A percentile compares a stretch with the other conserved stretches of the same genome.
Conservation (phyloP, 1,284 basidiomycete species). For the Ustilago curta region DNA sequence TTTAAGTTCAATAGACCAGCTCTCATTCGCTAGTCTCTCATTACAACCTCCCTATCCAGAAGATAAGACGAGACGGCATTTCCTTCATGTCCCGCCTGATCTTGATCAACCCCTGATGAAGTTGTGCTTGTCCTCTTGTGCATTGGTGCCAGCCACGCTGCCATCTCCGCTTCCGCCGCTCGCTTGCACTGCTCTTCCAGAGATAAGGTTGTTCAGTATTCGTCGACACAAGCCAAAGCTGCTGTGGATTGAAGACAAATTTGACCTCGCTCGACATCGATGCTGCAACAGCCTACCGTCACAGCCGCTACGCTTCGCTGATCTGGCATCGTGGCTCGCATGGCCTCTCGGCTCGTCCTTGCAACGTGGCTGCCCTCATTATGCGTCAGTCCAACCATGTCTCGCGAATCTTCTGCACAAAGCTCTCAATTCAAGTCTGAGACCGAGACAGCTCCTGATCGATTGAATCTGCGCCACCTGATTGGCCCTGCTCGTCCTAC, state of each 20-base stretch:
- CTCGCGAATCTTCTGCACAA: not conserved
- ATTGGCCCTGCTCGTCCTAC: conserved; percentile 5
- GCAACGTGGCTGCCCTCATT: not conserved
- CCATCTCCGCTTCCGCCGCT: conserved; percentile 32
- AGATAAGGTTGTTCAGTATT: conserved; percentile 4
- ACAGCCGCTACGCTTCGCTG: too few relatives aligned
- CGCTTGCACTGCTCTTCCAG: not conserved
- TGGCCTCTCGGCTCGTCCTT: not conserved
- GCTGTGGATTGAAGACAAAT: not conserved
- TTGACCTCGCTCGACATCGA: not conserved
- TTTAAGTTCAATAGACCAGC: not conserved
- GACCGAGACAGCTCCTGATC: conserved; percentile 13
- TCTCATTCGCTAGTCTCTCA: conserved; percentile 8
- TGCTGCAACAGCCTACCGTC: not conserved
- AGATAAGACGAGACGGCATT: conserved; percentile 14
- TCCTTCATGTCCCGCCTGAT: conserved; percentile 2
- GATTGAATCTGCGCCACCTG: conserved; percentile 5
- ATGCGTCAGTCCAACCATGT: not conserved
- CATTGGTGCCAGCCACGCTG: not conserved
- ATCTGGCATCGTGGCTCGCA: not conserved
- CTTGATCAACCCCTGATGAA: conserved; percentile 1
- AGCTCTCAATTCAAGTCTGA: not conserved
- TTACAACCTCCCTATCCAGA: not conserved
- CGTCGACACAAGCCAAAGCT: not conserved
- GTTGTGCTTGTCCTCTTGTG: not conserved